phyloP scores from a whole-genome alignment of 768 basidiomycete species.

The Dentipellis sp. region DNA sequence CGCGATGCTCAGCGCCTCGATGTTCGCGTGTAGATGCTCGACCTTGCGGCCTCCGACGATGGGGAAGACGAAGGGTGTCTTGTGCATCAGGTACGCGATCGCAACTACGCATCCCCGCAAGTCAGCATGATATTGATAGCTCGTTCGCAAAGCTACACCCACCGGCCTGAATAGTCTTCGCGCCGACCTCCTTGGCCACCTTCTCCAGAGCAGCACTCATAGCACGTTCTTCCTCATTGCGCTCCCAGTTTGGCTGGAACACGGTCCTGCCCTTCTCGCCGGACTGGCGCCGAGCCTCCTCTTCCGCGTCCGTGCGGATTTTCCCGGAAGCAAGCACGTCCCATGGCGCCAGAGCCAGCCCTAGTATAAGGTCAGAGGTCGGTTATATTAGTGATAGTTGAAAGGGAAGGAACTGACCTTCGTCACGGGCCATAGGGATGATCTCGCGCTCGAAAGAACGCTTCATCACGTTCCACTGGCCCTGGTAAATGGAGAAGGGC shows the following conservation, averaged over 20 bases:
- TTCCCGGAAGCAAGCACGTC: constrained; percentile 29
- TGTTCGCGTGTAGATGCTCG: constrained; percentile 39
- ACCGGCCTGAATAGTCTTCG: constrained; percentile 17
- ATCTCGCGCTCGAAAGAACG: constrained; percentile 36
- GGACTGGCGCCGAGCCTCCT: constrained; percentile 18
- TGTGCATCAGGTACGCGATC: constrained; percentile 46
- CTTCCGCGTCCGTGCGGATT: constrained; percentile 29
- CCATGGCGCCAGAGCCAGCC: constrained; percentile 33
- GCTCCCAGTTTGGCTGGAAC: not conserved
- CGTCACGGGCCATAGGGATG: constrained; percentile 23
- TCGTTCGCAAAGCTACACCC: not conserved
- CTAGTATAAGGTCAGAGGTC: constrained; percentile 5
- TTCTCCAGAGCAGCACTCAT: constrained; percentile 6
- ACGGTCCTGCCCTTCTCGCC: constrained; percentile 26
- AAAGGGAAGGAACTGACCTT: not conserved
- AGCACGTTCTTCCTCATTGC: not conserved
- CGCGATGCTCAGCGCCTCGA: constrained; percentile 38
- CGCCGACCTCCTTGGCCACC: constrained; percentile 28
- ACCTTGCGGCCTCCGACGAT: constrained; percentile 35
- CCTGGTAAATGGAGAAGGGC: constrained; percentile 36
- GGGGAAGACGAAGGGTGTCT: constrained; percentile 26
- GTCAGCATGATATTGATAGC: not conserved
- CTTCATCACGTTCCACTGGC: constrained; percentile 22
- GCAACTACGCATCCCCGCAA: constrained; percentile 25
- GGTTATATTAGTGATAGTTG: not conserved